Percentiles rank a stretch among this genome's conserved stretches.
These are phyloP conservation scores for Mycena amicta DNA, from an alignment of 768 basidiomycete species.

Conservation along the genomic window DNA sequence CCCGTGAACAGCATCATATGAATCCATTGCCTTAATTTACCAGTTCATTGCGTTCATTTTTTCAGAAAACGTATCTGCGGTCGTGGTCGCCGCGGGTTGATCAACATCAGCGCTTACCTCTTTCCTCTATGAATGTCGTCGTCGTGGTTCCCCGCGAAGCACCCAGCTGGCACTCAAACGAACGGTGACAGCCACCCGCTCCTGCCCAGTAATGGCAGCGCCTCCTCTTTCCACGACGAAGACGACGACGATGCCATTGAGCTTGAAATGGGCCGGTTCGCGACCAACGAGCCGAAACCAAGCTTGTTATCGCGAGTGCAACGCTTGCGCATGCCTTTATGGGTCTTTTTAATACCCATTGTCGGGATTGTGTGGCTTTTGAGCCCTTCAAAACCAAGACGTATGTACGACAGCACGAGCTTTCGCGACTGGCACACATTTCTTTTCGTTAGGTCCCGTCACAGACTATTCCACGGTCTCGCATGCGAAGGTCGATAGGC, in stretches of 20 bases:
- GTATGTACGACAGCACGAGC: too few species aligned
- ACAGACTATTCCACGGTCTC: neutral
- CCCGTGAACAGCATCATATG: too few species aligned
- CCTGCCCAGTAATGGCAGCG: constrained; percentile 11
- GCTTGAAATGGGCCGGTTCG: constrained; percentile 18
- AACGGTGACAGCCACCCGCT: constrained; percentile 17
- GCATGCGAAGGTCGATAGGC: neutral
- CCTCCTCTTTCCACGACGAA: constrained; percentile 6
- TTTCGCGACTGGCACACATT: too few species aligned
- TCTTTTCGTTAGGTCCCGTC: too few species aligned
- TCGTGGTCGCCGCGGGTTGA: too few species aligned
- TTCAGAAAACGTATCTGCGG: too few species aligned
- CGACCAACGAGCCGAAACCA: constrained; percentile 2
- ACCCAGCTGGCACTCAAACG: neutral
- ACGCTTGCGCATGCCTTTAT: constrained; percentile 1
- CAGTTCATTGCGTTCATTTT: too few species aligned
- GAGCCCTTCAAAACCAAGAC: neutral
- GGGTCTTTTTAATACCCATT: neutral
- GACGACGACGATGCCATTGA: constrained; percentile 20
- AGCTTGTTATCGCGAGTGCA: neutral
- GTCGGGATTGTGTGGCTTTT: neutral
- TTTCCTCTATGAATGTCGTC: constrained; percentile 16
- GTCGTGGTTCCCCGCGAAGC: constrained; percentile 16
- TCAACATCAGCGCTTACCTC: too few species aligned
- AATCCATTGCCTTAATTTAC: too few species aligned